Base-by-base conservation (phyloP, 2,329 filamentous ascomycete genomes). In the Bipolaris zeicola region DNA sequence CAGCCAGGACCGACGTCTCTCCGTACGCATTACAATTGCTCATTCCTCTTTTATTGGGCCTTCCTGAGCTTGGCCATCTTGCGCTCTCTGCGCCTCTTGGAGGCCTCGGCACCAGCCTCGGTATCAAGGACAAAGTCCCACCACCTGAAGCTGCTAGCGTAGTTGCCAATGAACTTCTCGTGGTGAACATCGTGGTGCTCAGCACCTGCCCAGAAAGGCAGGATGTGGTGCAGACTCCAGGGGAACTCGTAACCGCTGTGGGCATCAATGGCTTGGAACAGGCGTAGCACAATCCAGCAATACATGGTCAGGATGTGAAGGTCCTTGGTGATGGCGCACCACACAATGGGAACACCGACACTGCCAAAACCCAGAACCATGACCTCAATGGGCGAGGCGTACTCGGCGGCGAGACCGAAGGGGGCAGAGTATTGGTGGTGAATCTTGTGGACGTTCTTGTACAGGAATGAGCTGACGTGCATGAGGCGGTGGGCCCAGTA, bases 211-310 rank as follows among this genome's bases (percentile, higher is more conserved):
- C 95, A 99, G 86, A 99, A 93, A 34, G 95, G 95, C 49, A 99
- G 81, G 83, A 98, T 90, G 79, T 97, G 91, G 78, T 93, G 92
- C 79, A 99, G 81, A 73, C 89, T 94, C 92, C 93, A 99, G 60
- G 95, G 95, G 80, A 99, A 98, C 76, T 99, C 95, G 79, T 98
- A 99, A 63, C 95, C 95, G 71, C 90, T 95, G 83, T 99, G 95
- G 28, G 95, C 90, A 76, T 99, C 95, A 76, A 99, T 96, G 71
- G 95, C 95, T 82, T 99, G 95, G 85, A 96, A 96, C 18, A 99
- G 83, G 67, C 95, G 92, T 67, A 92, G 83, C 51, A 92, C 82
- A 71, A 99, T 98, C 95, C 95, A 99, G 64, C 89, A 75, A 80
- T 98, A 99, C 93, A 99, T 98, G 70, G 95, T 99, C 76, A 97